Base-by-base conservation (phyloP, 2,329 filamentous ascomycete genomes). In the Colletotrichum eremochloae region DNA sequence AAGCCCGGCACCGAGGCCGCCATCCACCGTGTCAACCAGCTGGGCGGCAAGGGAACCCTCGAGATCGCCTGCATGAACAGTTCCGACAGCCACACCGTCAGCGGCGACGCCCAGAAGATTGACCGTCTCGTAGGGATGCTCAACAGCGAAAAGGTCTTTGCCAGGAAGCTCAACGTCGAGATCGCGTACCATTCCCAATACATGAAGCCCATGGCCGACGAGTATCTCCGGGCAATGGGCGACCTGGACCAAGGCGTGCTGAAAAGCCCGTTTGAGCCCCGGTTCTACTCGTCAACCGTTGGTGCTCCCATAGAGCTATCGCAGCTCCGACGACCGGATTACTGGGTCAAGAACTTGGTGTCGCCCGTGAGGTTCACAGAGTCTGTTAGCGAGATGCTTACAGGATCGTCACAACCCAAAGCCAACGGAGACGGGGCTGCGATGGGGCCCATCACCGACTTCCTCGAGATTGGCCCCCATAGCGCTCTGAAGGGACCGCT, bases 181-280 rank as follows among this genome's bases (percentile, higher is more conserved):
- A 82, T 85, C 14, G 87, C 87, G 0, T 89, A 89, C 56, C 88
- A 89, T 76, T 89, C 87, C 0, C 80, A 84, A 42, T 86, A 88
- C 74, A 89, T 89, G 87, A 81, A 75, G 42, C 73, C 78, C 1
- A 78, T 85, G 12, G 80, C 80, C 48, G 75, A 79, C 0, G 80
- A 81, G 33, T 86, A 86, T 66, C 68, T 73, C 31, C 71, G 44
- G 14, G 69, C 67, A 3, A 68, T 74, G 36, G 61, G 58, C n/a
- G 62, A 58, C 15, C 38, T 71, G 18, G 46, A 63, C 36, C 18
- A 53, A 12, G 68, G 70, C 20, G 14, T 15, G 5, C 42, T 24
- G 8, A 38, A 74, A 58, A 3, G 72, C 72, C 3, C 58, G 9
- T 36, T 12, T 1, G 38, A 72, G n/a, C 44, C 71, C n/a, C 52